A percentile compares a stretch with the other conserved stretches of the same genome.
Evolutionary conservation across 352 stramenopile species (phyloP).

Genomic region (Globisporangium canariense): DNA sequence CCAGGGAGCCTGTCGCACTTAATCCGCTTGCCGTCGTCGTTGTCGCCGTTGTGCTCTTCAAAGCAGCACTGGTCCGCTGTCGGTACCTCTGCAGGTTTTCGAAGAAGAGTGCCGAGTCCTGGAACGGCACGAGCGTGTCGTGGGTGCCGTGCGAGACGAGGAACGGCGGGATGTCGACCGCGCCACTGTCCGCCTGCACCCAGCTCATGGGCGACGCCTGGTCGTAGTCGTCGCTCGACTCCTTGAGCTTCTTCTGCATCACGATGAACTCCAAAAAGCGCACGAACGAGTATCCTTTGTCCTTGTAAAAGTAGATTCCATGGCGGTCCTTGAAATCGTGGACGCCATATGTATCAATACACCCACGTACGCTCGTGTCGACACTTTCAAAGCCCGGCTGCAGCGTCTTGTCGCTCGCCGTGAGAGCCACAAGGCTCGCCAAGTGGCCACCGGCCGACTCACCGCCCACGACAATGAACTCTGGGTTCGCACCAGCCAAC

Average conservation of each 20-base stretch:
- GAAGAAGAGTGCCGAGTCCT: conserved; percentile 58
- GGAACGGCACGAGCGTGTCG: conserved; percentile 53
- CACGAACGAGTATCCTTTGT: conserved; percentile 38
- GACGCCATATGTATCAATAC: conserved; percentile 71
- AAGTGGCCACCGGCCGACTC: conserved; percentile 71
- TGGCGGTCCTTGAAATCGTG: conserved; percentile 75
- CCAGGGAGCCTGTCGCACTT: conserved; percentile 18
- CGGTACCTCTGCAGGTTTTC: conserved; percentile 45
- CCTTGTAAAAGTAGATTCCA: conserved; percentile 46
- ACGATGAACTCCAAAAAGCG: conserved; percentile 54
- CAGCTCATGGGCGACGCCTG: conserved; percentile 51
- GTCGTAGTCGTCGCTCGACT: conserved; percentile 42
- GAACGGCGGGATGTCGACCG: conserved; percentile 45
- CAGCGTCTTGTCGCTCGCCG: conserved; percentile 52
- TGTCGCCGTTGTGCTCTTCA: not conserved
- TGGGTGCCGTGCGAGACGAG: conserved; percentile 54
- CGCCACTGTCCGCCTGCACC: conserved; percentile 24
- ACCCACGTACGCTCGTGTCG: conserved; percentile 69
- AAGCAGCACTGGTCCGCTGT: conserved; percentile 11
- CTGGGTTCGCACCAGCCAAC: conserved; percentile 36
- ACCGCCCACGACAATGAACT: conserved; percentile 59
- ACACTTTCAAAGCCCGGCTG: conserved; percentile 77
- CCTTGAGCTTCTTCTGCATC: conserved; percentile 56
- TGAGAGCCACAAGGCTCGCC: conserved; percentile 65
- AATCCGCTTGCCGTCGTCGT: not conserved